Base-by-base conservation (phyloP, 257 asterid species). In the Capsicum baccatum region DNA sequence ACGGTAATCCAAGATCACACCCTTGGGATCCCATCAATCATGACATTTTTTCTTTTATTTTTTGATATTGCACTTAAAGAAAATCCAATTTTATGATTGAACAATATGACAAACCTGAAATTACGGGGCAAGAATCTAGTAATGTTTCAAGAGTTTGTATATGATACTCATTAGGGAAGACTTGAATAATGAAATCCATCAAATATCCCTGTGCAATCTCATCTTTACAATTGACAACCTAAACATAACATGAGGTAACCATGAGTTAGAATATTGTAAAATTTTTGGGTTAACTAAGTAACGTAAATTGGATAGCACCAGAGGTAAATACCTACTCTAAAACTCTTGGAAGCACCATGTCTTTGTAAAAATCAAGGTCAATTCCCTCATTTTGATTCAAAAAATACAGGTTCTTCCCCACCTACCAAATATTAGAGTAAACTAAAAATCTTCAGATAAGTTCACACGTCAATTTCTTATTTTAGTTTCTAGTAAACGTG, bases 181-280 rank as follows among this genome's bases (percentile, higher is more conserved):
- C 99, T 94, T 97, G 99, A 85, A 97, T 97, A 71, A 97, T 90
- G 90, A 99, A 97, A 91, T 97, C 99, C 99, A 95, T 97, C 93
- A 97, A 88, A 89, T 97, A 97, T 87, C 87, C 92, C 67, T 97
- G 99, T 2, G 99, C 99, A 83, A 95, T 89, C 87, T 95, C 98
- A 87, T 97, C 99, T 91, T 97, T 97, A 91, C 99, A 97, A 88
- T 97, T 97, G 85, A 97, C 99, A 80, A 97, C 96, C 99, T 97
- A 85, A 4, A 81, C 80, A 82, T 80, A 88, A 87, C 63, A 76
- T 14, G 63, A 52, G 81, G 81, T 52, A 76, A 21, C 63, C 39
- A 21, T 33, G 44, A 52, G 42, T 52, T 26, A 76, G 48, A 21
- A 52, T 12, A 52, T 76, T 4, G 15, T 39, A 39, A 39, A 39